phyloP scores from a whole-genome alignment of 768 basidiomycete genomes.

The Amanita molliuscula region DNA sequence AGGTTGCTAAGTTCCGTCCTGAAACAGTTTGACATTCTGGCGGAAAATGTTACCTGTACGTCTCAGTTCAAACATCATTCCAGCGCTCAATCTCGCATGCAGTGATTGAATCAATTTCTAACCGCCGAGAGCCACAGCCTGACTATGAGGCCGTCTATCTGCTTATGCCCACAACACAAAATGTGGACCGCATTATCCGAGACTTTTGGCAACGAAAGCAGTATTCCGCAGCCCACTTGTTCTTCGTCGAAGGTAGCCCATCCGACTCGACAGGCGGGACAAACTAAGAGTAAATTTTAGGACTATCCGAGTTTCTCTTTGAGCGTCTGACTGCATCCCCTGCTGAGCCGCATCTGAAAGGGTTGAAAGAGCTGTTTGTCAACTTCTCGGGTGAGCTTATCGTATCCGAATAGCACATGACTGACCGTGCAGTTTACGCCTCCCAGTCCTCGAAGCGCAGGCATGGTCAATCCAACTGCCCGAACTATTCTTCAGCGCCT shows the following conservation, averaged over 20 bases:
- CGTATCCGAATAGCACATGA: background rate
- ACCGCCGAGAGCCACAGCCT: constrained; percentile 70
- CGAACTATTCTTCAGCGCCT: constrained; percentile 78
- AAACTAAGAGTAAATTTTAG: constrained; percentile 26
- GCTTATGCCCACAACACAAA: constrained; percentile 90
- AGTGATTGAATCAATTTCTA: constrained; percentile 92
- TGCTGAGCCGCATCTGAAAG: constrained; percentile 68
- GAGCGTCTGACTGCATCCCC: constrained; percentile 63
- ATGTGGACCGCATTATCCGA: constrained; percentile 81
- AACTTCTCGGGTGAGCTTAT: constrained; percentile 79
- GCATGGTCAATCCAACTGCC: constrained; percentile 75
- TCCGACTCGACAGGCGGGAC: background rate
- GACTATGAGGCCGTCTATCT: constrained; percentile 90
- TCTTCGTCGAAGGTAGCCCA: constrained; percentile 77
- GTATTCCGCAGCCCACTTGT: constrained; percentile 81
- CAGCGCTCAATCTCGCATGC: constrained; percentile 9
- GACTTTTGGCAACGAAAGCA: constrained; percentile 63
- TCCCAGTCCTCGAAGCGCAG: constrained; percentile 77
- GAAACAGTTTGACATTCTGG: constrained; percentile 88
- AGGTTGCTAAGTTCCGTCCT: constrained; percentile 75
- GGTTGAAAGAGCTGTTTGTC: constrained; percentile 77
- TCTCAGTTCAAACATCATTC: constrained; percentile 9
- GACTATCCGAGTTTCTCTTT: constrained; percentile 69
- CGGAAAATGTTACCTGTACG: constrained; percentile 94
- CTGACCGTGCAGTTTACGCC: background rate